A percentile compares a stretch with the other conserved stretches of the same genome.
These are phyloP conservation scores for Sugiyamaella floridensis DNA, from an alignment of 805 yeast species.

Conservation along the genomic window DNA sequence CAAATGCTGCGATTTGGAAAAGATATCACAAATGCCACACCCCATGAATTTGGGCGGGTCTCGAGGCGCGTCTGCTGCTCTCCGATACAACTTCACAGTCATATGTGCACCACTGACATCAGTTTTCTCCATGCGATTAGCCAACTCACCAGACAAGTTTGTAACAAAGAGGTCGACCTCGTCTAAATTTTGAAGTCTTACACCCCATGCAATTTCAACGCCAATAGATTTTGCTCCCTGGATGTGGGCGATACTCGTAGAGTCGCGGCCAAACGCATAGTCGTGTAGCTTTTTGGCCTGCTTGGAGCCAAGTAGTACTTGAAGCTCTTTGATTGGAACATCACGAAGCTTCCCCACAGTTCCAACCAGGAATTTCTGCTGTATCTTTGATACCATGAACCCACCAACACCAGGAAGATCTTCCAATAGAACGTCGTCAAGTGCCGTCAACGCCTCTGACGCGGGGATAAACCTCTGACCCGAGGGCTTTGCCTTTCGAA, in stretches of 20 bases:
- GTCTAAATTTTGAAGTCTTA: conserved; percentile 53
- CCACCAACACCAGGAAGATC: conserved; percentile 41
- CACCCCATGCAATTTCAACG: conserved; percentile 88
- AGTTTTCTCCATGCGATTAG: conserved; percentile 40
- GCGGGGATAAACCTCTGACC: conserved; percentile 44
- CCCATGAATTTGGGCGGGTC: conserved; percentile 78
- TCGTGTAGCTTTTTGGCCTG: conserved; percentile 58
- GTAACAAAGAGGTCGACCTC: conserved; percentile 63
- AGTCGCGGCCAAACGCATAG: conserved; percentile 62
- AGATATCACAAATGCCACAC: conserved; percentile 68
- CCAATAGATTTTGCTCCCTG: conserved; percentile 64
- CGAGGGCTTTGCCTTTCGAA: conserved; percentile 72
- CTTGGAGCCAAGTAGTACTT: conserved; percentile 55
- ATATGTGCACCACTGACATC: conserved; percentile 44
- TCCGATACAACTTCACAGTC: conserved; percentile 56
- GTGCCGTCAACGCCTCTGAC: conserved; percentile 27
- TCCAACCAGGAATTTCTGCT: conserved; percentile 28
- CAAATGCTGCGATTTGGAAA: conserved; percentile 50
- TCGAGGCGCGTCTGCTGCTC: conserved; percentile 62
- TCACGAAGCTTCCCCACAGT: conserved; percentile 37
- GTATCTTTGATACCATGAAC: conserved; percentile 41
- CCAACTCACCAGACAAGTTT: conserved; percentile 53
- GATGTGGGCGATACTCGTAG: conserved; percentile 41
- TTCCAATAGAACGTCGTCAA: conserved; percentile 34
- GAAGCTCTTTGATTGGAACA: conserved; percentile 34